Evolutionary conservation across 2,329 filamentous ascomycete genomes (phyloP).

Genomic region (Ophiosphaerella narmari): DNA sequence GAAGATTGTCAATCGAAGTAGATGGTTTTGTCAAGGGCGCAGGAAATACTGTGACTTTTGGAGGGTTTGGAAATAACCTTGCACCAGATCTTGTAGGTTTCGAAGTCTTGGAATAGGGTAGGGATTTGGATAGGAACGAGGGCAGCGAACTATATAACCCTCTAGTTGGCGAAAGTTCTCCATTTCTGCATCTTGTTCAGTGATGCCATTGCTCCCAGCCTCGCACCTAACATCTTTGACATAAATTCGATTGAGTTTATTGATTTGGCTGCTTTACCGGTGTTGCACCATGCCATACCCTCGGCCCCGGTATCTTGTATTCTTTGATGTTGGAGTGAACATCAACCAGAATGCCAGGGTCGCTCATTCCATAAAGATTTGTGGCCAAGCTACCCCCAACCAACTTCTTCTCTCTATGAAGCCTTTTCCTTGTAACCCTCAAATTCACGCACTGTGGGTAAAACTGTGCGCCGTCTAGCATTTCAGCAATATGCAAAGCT

Average conservation of each 20-base stretch:
- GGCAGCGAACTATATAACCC: no score
- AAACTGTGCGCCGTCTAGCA: slow-evolving; percentile 54
- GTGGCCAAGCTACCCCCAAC: slow-evolving; percentile 52
- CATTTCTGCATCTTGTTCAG: no score
- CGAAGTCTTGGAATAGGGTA: slow-evolving; percentile 20
- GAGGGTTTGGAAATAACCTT: slow-evolving; percentile 15
- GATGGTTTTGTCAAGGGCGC: slow-evolving; percentile 32
- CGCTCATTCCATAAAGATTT: slow-evolving; percentile 48
- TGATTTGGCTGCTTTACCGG: slow-evolving; percentile 9
- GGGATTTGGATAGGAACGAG: no score
- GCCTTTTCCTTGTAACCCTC: slow-evolving; percentile 46
- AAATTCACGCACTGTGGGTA: slow-evolving; percentile 59
- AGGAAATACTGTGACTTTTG: slow-evolving; percentile 29
- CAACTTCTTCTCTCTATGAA: slow-evolving; percentile 38
- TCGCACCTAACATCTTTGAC: no score
- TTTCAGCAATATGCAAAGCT: slow-evolving; percentile 51
- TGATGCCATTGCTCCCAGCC: no score
- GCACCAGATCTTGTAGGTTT: slow-evolving; percentile 40
- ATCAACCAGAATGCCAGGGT: slow-evolving; percentile 48
- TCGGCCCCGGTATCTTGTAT: slow-evolving; percentile 50
- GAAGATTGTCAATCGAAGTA: slow-evolving; percentile 27
- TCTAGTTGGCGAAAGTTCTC: no score
- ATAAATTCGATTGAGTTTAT: not conserved
- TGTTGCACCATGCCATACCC: slow-evolving; percentile 22
- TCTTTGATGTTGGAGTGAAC: slow-evolving; percentile 40